Conservation (phyloP, 2,329 filamentous ascomycete species). For the Colletotrichum brevisporum region DNA sequence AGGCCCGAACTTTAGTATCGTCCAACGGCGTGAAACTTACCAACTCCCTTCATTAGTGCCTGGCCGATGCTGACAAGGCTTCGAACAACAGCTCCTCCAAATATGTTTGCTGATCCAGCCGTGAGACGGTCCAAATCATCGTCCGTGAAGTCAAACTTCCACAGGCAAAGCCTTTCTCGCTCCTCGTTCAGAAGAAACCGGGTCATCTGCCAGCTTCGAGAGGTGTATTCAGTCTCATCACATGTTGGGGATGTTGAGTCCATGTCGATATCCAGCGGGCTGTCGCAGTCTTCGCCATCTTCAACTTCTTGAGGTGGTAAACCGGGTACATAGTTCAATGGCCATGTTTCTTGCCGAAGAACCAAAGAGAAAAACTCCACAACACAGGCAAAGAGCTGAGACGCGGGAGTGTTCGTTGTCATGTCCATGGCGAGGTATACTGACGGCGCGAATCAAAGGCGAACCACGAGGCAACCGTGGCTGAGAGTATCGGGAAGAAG, state of each 20-base stretch:
- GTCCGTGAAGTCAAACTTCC: constrained; percentile 10
- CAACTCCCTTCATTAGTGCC: background rate
- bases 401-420: background rate
- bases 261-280: background rate
- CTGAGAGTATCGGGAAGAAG: background rate
- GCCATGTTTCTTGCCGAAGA: constrained; percentile 2
- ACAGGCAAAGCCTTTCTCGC: background rate
- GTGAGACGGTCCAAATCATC: background rate
- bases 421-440: background rate
- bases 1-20: background rate
- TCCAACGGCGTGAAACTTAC: background rate
- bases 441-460: background rate
- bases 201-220: background rate
- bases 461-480: constrained; percentile 2
- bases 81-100: constrained; percentile 1
- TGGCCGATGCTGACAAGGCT: background rate
- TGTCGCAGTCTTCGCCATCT: background rate
- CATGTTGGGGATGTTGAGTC: background rate
- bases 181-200: constrained; percentile 2
- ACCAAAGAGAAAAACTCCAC: constrained; percentile 3
- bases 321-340: background rate
- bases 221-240: too few species aligned
- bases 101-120: background rate
- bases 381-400: background rate
- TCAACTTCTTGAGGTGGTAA: background rate